Percentiles rank a stretch among this genome's conserved stretches.
Conservation (phyloP, 2,329 filamentous ascomycete species). For the Boeremia exigua region DNA sequence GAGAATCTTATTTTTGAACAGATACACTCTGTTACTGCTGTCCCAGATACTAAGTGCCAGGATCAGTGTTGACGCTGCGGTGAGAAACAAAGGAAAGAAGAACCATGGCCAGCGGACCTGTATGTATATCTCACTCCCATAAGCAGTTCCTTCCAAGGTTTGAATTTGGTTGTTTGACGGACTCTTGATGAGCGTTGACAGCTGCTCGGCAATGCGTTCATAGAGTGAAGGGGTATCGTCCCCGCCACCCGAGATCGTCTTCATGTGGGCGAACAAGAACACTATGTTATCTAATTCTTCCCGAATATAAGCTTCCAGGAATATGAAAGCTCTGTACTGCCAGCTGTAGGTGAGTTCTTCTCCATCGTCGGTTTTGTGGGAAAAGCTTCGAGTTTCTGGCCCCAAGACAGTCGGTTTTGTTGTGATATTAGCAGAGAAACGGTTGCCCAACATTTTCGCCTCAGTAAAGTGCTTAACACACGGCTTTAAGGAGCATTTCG, state of each 20-base stretch:
- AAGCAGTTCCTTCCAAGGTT: neutral
- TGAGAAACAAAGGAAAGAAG: neutral
- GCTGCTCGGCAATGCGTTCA: neutral
- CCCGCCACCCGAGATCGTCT: neutral
- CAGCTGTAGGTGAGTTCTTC: neutral
- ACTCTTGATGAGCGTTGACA: neutral
- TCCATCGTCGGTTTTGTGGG: neutral
- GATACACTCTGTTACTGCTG: neutral
- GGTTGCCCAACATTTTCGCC: neutral
- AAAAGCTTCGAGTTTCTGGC: neutral
- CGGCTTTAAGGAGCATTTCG: neutral
- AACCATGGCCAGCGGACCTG: neutral
- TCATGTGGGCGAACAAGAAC: neutral
- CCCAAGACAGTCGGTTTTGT: neutral
- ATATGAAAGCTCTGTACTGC: neutral
- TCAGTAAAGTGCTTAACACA: neutral
- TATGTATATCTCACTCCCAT: neutral
- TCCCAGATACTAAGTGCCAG: neutral
- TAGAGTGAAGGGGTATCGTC: neutral
- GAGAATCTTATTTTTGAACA: neutral
- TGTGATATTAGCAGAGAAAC: neutral
- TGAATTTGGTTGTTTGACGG: neutral
- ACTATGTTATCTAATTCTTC: neutral
- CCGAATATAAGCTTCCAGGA: neutral
- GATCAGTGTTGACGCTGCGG: neutral